A percentile compares a stretch with the other conserved stretches of the same genome.
Conservation (phyloP, 2,329 filamentous ascomycete genomes). For the Colletotrichum simmondsii region DNA sequence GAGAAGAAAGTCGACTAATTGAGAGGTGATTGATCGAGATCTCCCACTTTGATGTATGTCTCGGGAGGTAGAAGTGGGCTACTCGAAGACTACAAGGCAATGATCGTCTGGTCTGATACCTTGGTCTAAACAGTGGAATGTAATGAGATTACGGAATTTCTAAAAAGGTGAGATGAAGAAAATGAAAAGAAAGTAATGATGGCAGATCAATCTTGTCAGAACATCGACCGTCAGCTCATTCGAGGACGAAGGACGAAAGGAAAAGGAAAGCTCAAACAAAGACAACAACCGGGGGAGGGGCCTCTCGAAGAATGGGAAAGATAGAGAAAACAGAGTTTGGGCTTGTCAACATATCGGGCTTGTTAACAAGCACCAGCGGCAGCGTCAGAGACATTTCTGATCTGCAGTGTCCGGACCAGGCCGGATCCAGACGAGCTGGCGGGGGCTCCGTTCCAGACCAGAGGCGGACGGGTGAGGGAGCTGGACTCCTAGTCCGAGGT, state of each 20-base stretch:
- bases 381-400: neutral
- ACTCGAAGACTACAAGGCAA: neutral
- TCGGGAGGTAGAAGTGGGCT: neutral
- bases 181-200: neutral
- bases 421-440: constrained; percentile 20
- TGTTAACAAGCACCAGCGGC: neutral
- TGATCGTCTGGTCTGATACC: neutral
- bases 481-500: constrained; percentile 15
- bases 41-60: neutral
- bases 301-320: neutral
- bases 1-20: neutral
- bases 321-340: constrained; percentile 4
- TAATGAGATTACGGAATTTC: constrained; percentile 2
- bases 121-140: constrained; percentile 13
- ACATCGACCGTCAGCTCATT: neutral
- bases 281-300: neutral
- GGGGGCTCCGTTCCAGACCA: constrained; percentile 8
- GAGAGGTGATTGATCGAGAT: neutral
- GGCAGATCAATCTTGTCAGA: neutral
- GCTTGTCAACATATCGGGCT: neutral
- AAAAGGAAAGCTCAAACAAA: neutral
- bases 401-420: neutral
- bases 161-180: neutral
- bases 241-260: neutral
- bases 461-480: constrained; percentile 6